Evolutionary conservation across 441 rosid genomes (phyloP).

Genomic region (Rhodomyrtus psidioides): DNA sequence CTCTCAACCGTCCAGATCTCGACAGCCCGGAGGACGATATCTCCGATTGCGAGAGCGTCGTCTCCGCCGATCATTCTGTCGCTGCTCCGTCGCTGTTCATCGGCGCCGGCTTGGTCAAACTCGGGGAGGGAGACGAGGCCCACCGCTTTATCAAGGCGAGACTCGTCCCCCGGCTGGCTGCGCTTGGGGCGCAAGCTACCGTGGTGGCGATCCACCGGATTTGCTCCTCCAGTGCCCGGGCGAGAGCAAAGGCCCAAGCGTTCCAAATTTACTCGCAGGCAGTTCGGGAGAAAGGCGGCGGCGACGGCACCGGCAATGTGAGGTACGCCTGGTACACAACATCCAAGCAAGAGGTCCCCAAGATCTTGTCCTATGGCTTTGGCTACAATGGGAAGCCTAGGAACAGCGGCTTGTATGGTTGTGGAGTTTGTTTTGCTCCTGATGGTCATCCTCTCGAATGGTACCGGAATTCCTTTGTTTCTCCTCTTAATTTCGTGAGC

Average conservation of each 20-base stretch:
- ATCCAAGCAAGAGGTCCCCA: constrained; percentile 23
- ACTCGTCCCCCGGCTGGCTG: constrained; percentile 35
- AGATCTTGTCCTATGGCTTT: constrained; percentile 58
- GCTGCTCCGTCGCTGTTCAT: neutral
- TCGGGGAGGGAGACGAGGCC: constrained; percentile 41
- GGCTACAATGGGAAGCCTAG: constrained; percentile 14
- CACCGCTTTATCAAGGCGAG: constrained; percentile 36
- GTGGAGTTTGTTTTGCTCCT: constrained; percentile 61
- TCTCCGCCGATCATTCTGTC: constrained; percentile 8
- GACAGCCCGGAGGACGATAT: neutral
- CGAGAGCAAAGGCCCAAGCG: constrained; percentile 41
- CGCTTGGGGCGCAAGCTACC: constrained; percentile 25
- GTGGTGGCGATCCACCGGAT: constrained; percentile 37
- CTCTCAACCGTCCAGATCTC: neutral
- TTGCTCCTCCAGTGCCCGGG: constrained; percentile 12
- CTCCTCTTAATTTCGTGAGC: neutral
- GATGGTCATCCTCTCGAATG: constrained; percentile 54
- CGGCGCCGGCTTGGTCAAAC: constrained; percentile 21
- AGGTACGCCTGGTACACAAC: constrained; percentile 62
- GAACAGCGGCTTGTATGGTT: constrained; percentile 44
- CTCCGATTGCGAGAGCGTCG: constrained; percentile 54
- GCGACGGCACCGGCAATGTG: constrained; percentile 35
- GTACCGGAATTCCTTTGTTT: constrained; percentile 13
- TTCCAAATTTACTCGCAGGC: constrained; percentile 53
- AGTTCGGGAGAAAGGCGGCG: constrained; percentile 34